Percentiles rank a stretch among this genome's conserved stretches.
These are phyloP conservation scores for Pseudopithomyces maydicus DNA, from an alignment of 2,329 filamentous ascomycete species.

Conservation along the genomic window DNA sequence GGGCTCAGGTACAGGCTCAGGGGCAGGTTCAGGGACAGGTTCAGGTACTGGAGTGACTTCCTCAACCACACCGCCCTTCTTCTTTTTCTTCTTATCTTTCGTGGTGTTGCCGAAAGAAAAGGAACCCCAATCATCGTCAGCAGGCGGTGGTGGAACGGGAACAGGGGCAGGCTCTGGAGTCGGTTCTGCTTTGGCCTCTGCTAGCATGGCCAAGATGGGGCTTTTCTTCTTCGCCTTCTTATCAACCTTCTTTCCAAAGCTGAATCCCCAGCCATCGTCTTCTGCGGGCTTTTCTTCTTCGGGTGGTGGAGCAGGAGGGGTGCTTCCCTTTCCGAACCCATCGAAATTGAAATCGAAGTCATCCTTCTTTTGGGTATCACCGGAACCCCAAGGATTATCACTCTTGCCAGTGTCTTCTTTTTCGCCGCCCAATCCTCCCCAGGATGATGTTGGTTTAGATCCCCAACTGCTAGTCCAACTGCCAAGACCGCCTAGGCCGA, in stretches of 20 bases:
- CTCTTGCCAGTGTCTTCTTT: slow-evolving; percentile 32
- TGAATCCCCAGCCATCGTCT: slow-evolving; percentile 40
- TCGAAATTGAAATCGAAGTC: slow-evolving; percentile 45
- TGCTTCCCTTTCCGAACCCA: slow-evolving; percentile 26
- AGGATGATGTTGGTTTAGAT: slow-evolving; percentile 23
- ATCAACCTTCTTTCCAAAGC: slow-evolving; percentile 43
- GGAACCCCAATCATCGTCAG: slow-evolving; percentile 29
- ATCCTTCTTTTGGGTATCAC: slow-evolving; percentile 46
- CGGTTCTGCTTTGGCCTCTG: slow-evolving; percentile 24
- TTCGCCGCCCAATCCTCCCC: slow-evolving; percentile 35
- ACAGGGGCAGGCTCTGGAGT: slow-evolving; percentile 25
- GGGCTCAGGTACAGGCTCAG: slow-evolving; percentile 37
- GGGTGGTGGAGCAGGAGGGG: slow-evolving; percentile 10
- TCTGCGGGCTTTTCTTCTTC: slow-evolving; percentile 31
- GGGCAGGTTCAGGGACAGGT: slow-evolving; percentile 27
- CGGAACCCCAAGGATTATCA: slow-evolving; percentile 39
- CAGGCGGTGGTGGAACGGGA: slow-evolving; percentile 16
- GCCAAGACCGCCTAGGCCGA: slow-evolving; percentile 30
- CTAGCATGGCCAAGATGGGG: slow-evolving; percentile 27
- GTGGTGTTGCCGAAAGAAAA: slow-evolving; percentile 30
- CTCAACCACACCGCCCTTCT: slow-evolving; percentile 31
- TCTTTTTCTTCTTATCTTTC: slow-evolving; percentile 45
- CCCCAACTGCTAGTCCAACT: slow-evolving; percentile 37
- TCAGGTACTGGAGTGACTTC: slow-evolving; percentile 20
- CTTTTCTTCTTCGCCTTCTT: slow-evolving; percentile 48